phyloP scores from a whole-genome alignment of 192 early-diverging fungal genomes.

The Coemansia sp. region DNA sequence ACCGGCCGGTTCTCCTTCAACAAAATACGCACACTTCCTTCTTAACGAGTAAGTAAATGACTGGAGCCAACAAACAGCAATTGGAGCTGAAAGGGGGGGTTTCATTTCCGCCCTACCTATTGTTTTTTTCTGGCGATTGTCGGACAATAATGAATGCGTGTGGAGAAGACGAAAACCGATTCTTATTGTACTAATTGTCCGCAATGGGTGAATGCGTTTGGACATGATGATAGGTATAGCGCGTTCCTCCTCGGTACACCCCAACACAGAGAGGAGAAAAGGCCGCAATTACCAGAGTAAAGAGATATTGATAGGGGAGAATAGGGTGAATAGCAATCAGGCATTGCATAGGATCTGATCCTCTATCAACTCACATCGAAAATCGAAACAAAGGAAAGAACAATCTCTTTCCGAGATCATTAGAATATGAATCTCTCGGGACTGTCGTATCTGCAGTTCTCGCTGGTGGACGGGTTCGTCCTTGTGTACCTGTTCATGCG shows the following conservation, averaged over 20 bases:
- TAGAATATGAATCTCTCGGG: conserved; percentile 46
- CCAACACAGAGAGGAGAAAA: no score
- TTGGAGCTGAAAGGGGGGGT: no score
- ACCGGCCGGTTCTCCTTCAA: not conserved
- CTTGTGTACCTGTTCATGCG: conserved; percentile 36
- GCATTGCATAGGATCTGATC: not conserved
- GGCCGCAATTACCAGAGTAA: no score
- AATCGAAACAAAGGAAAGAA: not conserved
- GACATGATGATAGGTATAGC: not conserved
- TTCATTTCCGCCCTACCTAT: not conserved
- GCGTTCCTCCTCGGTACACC: not conserved
- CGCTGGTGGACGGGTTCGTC: conserved; percentile 48
- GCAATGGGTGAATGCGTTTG: not conserved
- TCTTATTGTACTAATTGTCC: not conserved
- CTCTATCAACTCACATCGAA: not conserved
- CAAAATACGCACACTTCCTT: no score
- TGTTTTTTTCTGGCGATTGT: not conserved
- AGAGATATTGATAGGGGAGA: not conserved
- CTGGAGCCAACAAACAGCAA: not conserved
- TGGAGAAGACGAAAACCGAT: not conserved
- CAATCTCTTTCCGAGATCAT: not conserved
- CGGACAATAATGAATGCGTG: not conserved
- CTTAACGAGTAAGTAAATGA: not conserved
- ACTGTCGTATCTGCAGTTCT: conserved; percentile 52
- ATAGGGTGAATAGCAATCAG: not conserved